These are phyloP conservation scores for Houttuynia cordata DNA, from an alignment of 164 flowering plant genomes.

Conservation along the genomic window DNA sequence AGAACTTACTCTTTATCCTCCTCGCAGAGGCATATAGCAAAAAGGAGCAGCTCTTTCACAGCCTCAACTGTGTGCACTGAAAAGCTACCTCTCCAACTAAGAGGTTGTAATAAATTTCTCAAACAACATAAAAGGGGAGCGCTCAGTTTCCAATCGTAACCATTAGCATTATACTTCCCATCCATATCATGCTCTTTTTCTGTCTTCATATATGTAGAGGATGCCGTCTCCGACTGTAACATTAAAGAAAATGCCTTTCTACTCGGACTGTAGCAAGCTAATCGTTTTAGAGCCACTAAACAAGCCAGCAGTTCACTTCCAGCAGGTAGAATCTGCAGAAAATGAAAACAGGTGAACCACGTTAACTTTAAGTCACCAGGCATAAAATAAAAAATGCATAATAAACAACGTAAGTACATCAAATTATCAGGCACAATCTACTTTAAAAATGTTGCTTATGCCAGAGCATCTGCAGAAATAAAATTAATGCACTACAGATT, in stretches of 20 bases:
- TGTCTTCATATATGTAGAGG: slow-evolving; percentile 20
- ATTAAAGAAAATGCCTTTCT: slow-evolving; percentile 35
- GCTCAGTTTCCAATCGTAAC: slow-evolving; percentile 29
- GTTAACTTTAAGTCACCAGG: background rate
- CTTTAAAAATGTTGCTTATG: too few species aligned
- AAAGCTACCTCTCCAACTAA: slow-evolving; percentile 32
- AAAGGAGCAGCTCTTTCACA: slow-evolving; percentile 31
- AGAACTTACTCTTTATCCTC: slow-evolving; percentile 57
- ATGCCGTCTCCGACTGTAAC: slow-evolving; percentile 12
- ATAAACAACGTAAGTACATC: too few species aligned
- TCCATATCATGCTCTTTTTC: slow-evolving; percentile 21
- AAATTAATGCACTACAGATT: too few species aligned
- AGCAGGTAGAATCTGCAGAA: slow-evolving; percentile 62
- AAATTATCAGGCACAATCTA: too few species aligned
- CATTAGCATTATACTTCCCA: slow-evolving; percentile 16
- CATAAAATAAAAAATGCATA: background rate
- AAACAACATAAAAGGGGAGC: slow-evolving; percentile 73
- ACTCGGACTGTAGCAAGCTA: slow-evolving; percentile 48
- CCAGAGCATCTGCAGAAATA: too few species aligned
- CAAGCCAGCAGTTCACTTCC: slow-evolving; percentile 74
- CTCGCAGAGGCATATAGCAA: slow-evolving; percentile 42
- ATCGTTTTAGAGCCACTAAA: slow-evolving; percentile 48
- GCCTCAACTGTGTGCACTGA: slow-evolving; percentile 41
- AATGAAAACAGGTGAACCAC: background rate
- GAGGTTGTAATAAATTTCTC: slow-evolving; percentile 36